A percentile compares a stretch with the other conserved stretches of the same genome.
phyloP scores from a whole-genome alignment of 768 basidiomycete genomes.

The Pulveroboletus sp. region DNA sequence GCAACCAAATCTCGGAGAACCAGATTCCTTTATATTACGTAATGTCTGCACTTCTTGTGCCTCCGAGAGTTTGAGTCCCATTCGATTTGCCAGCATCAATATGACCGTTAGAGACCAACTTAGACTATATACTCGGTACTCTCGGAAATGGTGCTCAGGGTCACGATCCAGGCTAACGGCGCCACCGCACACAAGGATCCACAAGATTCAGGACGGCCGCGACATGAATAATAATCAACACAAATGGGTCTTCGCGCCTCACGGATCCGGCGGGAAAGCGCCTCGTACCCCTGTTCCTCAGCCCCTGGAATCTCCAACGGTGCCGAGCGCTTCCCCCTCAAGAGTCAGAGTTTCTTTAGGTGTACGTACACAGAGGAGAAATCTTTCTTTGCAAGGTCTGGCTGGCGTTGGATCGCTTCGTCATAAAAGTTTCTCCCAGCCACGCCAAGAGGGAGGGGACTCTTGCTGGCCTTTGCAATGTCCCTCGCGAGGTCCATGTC shows the following conservation, averaged over 20 bases:
- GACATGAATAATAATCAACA: no score
- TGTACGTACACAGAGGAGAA: constrained; percentile 79
- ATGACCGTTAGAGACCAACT: background rate
- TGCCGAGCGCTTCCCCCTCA: background rate
- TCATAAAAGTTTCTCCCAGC: constrained; percentile 63
- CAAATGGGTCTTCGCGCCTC: background rate
- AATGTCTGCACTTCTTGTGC: constrained; percentile 1
- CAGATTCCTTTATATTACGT: constrained; percentile 16
- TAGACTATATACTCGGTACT: background rate
- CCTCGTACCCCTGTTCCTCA: background rate
- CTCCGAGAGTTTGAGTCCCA: background rate
- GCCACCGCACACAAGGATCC: background rate
- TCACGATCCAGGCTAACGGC: background rate
- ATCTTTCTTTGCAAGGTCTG: constrained; percentile 64
- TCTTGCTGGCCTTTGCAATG: constrained; percentile 47
- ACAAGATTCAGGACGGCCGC: no score
- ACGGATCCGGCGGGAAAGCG: background rate
- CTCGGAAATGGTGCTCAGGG: background rate
- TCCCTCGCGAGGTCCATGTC: constrained; percentile 80
- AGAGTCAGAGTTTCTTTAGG: constrained; percentile 36
- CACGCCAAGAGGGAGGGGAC: constrained; percentile 60
- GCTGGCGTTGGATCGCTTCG: constrained; percentile 46
- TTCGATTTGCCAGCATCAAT: background rate
- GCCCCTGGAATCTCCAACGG: no score
- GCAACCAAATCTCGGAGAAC: constrained; percentile 17